Conservation (phyloP, 371 early-diverging fungal species). For the Mucor indicus region DNA sequence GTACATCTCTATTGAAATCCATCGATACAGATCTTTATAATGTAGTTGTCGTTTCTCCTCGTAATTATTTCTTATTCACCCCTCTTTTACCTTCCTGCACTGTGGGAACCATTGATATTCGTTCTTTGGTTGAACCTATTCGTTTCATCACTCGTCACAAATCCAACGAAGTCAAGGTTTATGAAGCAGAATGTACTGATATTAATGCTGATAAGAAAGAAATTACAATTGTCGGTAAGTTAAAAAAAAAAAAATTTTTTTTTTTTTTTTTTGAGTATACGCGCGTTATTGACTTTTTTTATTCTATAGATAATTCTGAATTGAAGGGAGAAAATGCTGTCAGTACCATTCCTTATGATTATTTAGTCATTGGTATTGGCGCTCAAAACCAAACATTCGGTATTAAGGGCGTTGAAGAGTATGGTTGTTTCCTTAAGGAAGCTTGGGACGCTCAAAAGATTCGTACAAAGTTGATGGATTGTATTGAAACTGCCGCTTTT, state of each 20-base stretch:
- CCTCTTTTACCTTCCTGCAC: conserved; percentile 86
- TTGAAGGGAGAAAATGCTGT: conserved; percentile 59
- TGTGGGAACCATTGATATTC: conserved; percentile 82
- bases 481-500: conserved; percentile 87
- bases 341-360: conserved; percentile 78
- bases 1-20: conserved; percentile 73
- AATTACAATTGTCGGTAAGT: conserved; percentile 67
- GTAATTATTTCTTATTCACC: conserved; percentile 94
- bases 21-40: conserved; percentile 78
- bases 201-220: conserved; percentile 77
- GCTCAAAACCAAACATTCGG: conserved; percentile 90
- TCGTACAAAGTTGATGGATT: conserved; percentile 81
- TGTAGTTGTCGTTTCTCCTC: conserved; percentile 78
- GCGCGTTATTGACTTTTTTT: background rate
- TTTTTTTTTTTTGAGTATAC: conserved; percentile 4
- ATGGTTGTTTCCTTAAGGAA: conserved; percentile 86
- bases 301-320: conserved; percentile 63
- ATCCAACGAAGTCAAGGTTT: conserved; percentile 74
- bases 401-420: conserved; percentile 82
- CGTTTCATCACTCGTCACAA: conserved; percentile 87
- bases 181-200: conserved; percentile 84
- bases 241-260: background rate
- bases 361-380: conserved; percentile 86
- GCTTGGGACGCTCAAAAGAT: conserved; percentile 90
- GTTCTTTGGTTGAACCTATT: conserved; percentile 83